Evolutionary conservation across 805 yeast species (phyloP), one percentile per base, ranked within the genome.

Genomic region (Ogataea wickerhamii): DNA sequence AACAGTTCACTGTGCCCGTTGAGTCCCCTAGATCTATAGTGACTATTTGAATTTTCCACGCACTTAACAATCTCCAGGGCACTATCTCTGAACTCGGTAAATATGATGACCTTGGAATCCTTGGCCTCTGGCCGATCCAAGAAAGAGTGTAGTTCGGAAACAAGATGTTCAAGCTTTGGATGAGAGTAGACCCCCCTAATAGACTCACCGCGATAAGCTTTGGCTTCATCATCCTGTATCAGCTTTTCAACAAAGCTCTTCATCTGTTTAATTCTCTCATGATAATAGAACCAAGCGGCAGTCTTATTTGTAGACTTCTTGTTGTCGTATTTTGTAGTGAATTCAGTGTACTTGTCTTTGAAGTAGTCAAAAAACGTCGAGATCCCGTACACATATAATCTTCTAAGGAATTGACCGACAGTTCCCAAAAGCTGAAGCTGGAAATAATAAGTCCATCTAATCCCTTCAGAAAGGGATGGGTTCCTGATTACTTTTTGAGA

Each of bases 31-130:
- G 44, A 34, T 7, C 30, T 36, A 19, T 43, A 26, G 19, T 34
- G 30, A 13, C 30, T 36, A 41, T 58, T 60, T 6, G 61, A 55
- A 28, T 51, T 49, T 46, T 82, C 91, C 32, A 80, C 62, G 37
- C 71, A 73, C 46, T 78, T 79, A 2, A 86, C 87, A 31, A 93
- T 82, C 45, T 89, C 97, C 28, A 86, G 64, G 0, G 98, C 98
- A 4, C 96, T 82, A 46, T 87, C 94, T 56, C 99, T 73, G 43
- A 78, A 74, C 56, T 89, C 96, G 0, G 95, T 84, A 59, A 93
- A 93, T 0, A 93, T 72, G 29, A 93, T 94, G 3, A 82, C 93
- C 47, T 86, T 74, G 1, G 94, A 83, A 37, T 78, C 73, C 2
- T 58, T 49, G 10, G 62, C 63, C 24, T 67, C 61, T 3, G 60